These are phyloP conservation scores for Capsicum chinense DNA, from an alignment of 257 asterid species.

Conservation along the genomic window DNA sequence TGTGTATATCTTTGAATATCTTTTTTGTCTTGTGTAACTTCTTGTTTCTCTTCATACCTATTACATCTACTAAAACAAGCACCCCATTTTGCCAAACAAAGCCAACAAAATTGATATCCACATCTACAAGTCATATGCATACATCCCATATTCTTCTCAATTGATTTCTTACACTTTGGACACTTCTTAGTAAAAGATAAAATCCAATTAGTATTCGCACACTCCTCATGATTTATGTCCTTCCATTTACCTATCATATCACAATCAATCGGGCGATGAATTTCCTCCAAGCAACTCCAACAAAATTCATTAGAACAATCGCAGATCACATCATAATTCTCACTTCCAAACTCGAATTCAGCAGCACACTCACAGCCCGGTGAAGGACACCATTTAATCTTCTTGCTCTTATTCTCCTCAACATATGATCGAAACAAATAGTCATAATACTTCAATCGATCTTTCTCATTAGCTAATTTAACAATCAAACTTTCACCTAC, in stretches of 20 bases:
- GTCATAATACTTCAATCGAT: not conserved
- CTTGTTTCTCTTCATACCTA: not conserved
- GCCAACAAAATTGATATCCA: slow-evolving; percentile 32
- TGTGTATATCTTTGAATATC: slow-evolving; percentile 19
- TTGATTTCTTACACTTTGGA: slow-evolving; percentile 12
- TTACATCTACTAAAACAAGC: not conserved
- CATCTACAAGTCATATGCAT: slow-evolving; percentile 36
- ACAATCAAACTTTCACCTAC: slow-evolving; percentile 11
- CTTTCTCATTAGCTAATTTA: not conserved
- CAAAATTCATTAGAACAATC: slow-evolving; percentile 32
- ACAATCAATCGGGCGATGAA: slow-evolving; percentile 37
- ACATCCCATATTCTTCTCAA: slow-evolving; percentile 34
- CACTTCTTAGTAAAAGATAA: slow-evolving; percentile 27
- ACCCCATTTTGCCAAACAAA: slow-evolving; percentile 31
- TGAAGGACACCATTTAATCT: slow-evolving; percentile 30
- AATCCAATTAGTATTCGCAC: slow-evolving; percentile 29
- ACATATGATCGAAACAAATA: slow-evolving; percentile 21
- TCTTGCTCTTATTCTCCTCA: not conserved
- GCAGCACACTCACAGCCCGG: slow-evolving; percentile 30
- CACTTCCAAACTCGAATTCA: slow-evolving; percentile 2
- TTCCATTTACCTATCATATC: slow-evolving; percentile 19
- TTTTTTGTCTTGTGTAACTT: not conserved
- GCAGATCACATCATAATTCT: slow-evolving; percentile 12
- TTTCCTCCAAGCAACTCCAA: slow-evolving; percentile 36
- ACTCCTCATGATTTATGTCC: not conserved